Conservation (phyloP, 495 filamentous ascomycete species). For the Neurospora cerealis region DNA sequence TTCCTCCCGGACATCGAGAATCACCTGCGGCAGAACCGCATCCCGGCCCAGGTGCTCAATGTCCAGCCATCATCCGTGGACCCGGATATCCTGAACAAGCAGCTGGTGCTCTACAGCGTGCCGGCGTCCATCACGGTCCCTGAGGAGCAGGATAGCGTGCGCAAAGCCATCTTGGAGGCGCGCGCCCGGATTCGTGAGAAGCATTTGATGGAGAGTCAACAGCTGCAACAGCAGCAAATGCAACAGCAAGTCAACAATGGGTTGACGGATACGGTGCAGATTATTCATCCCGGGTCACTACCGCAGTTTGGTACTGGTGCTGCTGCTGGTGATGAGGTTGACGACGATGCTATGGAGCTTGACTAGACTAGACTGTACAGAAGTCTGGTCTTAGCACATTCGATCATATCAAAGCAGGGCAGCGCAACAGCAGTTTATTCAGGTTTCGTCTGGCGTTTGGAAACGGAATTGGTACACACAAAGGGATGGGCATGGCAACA, state of each 20-base stretch:
- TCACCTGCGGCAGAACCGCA: slow-evolving; percentile 50
- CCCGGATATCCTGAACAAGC: slow-evolving; percentile 40
- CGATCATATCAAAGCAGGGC: background rate
- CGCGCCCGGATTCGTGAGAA: slow-evolving; percentile 52
- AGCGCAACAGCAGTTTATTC: background rate
- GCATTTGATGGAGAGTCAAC: slow-evolving; percentile 17
- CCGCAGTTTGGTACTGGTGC: background rate
- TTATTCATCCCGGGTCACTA: background rate
- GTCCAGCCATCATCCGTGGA: slow-evolving; percentile 22
- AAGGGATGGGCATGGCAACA: background rate
- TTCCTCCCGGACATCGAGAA: slow-evolving; percentile 81
- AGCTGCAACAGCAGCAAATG: background rate
- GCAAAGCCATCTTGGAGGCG: slow-evolving; percentile 79
- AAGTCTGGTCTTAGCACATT: background rate
- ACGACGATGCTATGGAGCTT: slow-evolving; percentile 66
- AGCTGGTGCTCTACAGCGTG: slow-evolving; percentile 74
- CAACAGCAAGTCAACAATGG: background rate
- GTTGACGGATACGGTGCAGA: background rate
- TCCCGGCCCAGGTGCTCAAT: slow-evolving; percentile 52
- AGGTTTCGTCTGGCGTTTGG: background rate
- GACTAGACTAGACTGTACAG: slow-evolving; percentile 27
- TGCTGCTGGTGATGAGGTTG: slow-evolving; percentile 18
- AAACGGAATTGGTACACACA: background rate
- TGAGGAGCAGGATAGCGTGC: slow-evolving; percentile 67
- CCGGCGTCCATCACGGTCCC: slow-evolving; percentile 68